Evolutionary conservation across 371 early-diverging fungal genomes (phyloP).

Genomic region (Mortierella sp.): DNA sequence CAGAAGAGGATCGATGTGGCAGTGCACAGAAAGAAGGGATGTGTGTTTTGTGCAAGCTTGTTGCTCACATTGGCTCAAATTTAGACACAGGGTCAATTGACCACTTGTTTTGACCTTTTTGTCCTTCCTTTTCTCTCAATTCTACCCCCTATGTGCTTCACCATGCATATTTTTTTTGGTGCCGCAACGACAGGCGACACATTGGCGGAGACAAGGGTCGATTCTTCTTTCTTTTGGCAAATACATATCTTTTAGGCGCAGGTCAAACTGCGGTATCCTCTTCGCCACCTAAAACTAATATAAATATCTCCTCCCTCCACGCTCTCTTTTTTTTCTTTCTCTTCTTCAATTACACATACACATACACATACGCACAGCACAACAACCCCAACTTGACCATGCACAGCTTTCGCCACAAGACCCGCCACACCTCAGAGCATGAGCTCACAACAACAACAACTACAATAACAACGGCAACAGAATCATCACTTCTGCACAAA

Average conservation of each 20-base stretch:
- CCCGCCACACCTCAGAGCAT: background rate
- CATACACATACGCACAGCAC: background rate
- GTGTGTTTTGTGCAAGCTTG: background rate
- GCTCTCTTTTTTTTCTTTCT: background rate
- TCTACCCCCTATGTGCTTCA: background rate
- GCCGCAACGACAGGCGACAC: background rate
- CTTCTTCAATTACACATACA: no score
- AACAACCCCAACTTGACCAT: background rate
- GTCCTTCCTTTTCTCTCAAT: no score
- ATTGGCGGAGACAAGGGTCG: background rate
- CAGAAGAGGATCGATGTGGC: background rate
- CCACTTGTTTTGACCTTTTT: background rate
- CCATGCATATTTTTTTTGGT: background rate
- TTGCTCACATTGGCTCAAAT: constrained; percentile 1
- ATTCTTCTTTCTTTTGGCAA: no score
- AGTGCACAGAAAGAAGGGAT: background rate
- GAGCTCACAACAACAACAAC: background rate
- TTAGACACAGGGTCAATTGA: constrained; percentile 10
- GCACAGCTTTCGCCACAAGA: background rate
- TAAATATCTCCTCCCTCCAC: background rate
- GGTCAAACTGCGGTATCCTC: background rate
- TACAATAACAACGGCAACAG: background rate
- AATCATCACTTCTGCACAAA: background rate
- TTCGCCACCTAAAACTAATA: background rate
- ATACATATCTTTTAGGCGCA: background rate